Evolutionary conservation across 768 basidiomycete genomes (phyloP).

Genomic region (Leccinum imitatum): DNA sequence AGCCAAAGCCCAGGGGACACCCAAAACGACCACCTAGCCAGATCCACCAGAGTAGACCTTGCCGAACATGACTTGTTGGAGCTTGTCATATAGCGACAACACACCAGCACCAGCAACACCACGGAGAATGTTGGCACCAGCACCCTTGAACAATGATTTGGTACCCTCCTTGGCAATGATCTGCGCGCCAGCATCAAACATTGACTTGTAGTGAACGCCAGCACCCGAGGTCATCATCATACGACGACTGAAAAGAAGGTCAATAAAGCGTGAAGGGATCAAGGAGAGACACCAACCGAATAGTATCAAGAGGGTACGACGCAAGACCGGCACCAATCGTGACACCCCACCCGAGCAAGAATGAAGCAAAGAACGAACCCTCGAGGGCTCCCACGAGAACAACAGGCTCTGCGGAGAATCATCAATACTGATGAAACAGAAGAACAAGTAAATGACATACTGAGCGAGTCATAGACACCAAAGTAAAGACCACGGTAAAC

Average conservation of each 20-base stretch:
- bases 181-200: conserved; percentile 95
- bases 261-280: neutral
- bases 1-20: conserved; percentile 28
- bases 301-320: conserved; percentile 92
- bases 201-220: conserved; percentile 96
- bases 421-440: conserved; percentile 26
- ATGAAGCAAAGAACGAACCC: conserved; percentile 96
- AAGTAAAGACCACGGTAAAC: conserved; percentile 99
- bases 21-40: conserved; percentile 22
- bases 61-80: conserved; percentile 95
- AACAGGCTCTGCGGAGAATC: conserved; percentile 71
- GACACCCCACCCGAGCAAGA: conserved; percentile 97
- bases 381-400: conserved; percentile 94
- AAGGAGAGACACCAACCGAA: conserved; percentile 49
- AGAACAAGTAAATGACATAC: conserved; percentile 48
- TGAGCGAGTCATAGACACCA: conserved; percentile 93
- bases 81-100: conserved; percentile 97
- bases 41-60: conserved; percentile 97
- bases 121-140: conserved; percentile 94
- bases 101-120: conserved; percentile 99
- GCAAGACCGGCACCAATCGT: conserved; percentile 99
- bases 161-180: conserved; percentile 95
- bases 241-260: conserved; percentile 74
- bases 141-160: conserved; percentile 98
- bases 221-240: conserved; percentile 99